Percentiles rank a stretch among this genome's conserved stretches.
Evolutionary conservation across 306 rosid species (phyloP).

Genomic region (Casuarina equisetifolia): DNA sequence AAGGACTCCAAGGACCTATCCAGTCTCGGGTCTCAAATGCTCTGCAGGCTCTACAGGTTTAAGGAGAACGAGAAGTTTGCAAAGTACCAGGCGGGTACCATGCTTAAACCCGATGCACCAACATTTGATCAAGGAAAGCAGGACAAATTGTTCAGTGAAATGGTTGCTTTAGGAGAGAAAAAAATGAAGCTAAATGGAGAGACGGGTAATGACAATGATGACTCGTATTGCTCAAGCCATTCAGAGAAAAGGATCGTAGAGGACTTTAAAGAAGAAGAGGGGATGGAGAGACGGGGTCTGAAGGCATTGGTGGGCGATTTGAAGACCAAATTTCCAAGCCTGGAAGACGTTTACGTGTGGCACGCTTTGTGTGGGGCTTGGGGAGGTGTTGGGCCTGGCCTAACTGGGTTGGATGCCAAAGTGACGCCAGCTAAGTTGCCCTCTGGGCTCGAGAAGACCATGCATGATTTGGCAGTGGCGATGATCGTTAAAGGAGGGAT

Average conservation of each 20-base stretch:
- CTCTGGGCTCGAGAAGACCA: constrained; percentile 44
- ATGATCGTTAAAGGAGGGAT: constrained; percentile 47
- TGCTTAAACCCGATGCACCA: constrained; percentile 54
- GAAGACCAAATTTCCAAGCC: constrained; percentile 36
- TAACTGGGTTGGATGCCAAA: constrained; percentile 38
- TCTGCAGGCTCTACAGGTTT: constrained; percentile 62
- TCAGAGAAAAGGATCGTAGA: background rate
- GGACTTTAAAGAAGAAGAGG: too few species aligned
- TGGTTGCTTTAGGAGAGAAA: constrained; percentile 8
- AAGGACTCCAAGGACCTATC: constrained; percentile 55
- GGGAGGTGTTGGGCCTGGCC: constrained; percentile 55
- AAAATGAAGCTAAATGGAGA: constrained; percentile 46
- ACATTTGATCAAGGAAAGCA: constrained; percentile 39
- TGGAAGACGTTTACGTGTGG: constrained; percentile 55
- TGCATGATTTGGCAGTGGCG: constrained; percentile 50
- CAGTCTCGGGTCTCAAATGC: constrained; percentile 75
- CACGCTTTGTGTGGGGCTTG: constrained; percentile 58
- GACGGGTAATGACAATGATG: too few species aligned
- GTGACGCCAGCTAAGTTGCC: constrained; percentile 40
- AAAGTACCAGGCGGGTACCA: constrained; percentile 50
- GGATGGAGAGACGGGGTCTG: constrained; percentile 36
- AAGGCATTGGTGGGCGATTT: constrained; percentile 65
- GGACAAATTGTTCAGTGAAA: too few species aligned
- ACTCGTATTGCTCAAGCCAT: constrained; percentile 21
- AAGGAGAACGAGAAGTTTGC: constrained; percentile 69